A percentile compares a stretch with the other conserved stretches of the same genome.
Evolutionary conservation across 1,284 basidiomycete genomes (phyloP).

Genomic region (Athelia sp.): DNA sequence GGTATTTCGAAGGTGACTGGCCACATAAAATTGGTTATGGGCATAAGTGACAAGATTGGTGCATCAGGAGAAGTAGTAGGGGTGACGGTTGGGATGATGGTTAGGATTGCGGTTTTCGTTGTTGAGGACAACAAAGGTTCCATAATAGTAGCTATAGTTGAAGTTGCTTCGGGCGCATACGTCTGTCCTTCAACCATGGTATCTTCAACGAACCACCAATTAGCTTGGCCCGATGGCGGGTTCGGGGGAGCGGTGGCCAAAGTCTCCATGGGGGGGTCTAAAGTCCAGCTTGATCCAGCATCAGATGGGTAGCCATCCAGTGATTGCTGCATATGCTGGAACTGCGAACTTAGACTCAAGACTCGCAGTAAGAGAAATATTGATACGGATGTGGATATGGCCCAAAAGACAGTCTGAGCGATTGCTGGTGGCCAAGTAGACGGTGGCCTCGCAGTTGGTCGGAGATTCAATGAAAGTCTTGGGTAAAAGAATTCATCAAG

Average conservation of each 20-base stretch:
- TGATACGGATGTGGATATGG: constrained; percentile 23
- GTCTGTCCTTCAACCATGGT: not conserved
- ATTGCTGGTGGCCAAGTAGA: constrained; percentile 8
- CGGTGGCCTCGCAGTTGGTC: constrained; percentile 9
- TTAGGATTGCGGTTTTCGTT: not conserved
- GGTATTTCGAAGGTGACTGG: constrained; percentile 18
- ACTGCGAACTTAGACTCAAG: constrained; percentile 27
- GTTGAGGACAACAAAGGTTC: constrained; percentile 9
- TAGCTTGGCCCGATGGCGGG: constrained; percentile 14
- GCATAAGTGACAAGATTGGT: not conserved
- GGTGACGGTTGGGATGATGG: not conserved
- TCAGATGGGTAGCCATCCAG: constrained; percentile 24
- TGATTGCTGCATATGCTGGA: constrained; percentile 29
- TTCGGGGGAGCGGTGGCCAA: constrained; percentile 35
- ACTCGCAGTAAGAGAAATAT: constrained; percentile 30
- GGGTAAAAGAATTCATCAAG: constrained; percentile 55
- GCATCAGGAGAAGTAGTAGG: too few relatives aligned
- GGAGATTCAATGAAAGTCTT: constrained; percentile 34
- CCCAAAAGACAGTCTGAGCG: constrained; percentile 22
- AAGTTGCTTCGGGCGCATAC: constrained; percentile 1
- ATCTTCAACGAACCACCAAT: constrained; percentile 16
- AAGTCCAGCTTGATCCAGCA: constrained; percentile 17
- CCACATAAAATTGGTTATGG: not conserved
- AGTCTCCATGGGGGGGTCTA: constrained; percentile 23
- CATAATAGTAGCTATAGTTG: constrained; percentile 5